Evolutionary conservation across 352 stramenopile genomes (phyloP).

Genomic region (Thalassiosira livingstoniorum): DNA sequence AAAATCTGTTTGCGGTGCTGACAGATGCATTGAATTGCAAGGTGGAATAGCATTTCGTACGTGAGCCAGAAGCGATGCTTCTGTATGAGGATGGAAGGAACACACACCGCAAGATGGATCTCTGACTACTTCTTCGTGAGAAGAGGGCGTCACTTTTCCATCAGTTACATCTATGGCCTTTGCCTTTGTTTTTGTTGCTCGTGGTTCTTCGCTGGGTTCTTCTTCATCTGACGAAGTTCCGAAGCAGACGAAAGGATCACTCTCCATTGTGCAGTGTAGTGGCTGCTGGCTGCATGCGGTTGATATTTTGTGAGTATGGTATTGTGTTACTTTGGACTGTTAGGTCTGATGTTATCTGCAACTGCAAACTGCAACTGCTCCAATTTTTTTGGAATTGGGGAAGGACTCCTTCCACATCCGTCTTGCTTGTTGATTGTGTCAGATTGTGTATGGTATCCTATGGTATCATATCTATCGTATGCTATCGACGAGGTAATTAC

Average conservation of each 20-base stretch:
- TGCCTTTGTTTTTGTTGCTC: neutral
- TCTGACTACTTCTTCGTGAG: constrained; percentile 11
- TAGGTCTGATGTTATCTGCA: too few relatives aligned
- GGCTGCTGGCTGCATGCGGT: too few relatives aligned
- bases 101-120: constrained; percentile 72
- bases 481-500: too few relatives aligned
- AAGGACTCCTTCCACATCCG: too few relatives aligned
- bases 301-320: too few relatives aligned
- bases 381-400: too few relatives aligned
- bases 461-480: too few relatives aligned
- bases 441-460: too few relatives aligned
- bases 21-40: neutral
- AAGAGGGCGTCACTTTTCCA: neutral
- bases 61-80: constrained; percentile 70
- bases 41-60: constrained; percentile 53
- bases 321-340: too few relatives aligned
- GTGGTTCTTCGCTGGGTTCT: neutral
- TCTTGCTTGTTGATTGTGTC: too few relatives aligned
- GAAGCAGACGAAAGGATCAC: constrained; percentile 2
- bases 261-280: neutral
- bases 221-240: neutral
- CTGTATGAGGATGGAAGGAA: constrained; percentile 75
- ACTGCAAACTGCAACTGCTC: too few relatives aligned
- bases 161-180: too few relatives aligned
- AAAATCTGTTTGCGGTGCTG: neutral